These are phyloP conservation scores for Chrysoporthe cubensis DNA, from an alignment of 2,329 filamentous ascomycete species.

Conservation along the genomic window DNA sequence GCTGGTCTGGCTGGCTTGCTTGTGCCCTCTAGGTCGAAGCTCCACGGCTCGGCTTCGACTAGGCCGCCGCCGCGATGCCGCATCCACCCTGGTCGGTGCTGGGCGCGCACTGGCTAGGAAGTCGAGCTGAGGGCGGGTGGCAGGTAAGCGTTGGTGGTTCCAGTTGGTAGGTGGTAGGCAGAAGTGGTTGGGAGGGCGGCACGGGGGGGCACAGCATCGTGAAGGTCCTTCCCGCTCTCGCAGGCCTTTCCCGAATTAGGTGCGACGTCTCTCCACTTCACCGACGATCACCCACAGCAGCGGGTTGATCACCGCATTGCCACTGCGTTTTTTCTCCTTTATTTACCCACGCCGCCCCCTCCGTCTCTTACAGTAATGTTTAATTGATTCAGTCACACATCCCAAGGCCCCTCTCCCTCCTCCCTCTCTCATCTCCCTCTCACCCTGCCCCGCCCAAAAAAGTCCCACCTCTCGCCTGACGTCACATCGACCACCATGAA, in stretches of 20 bases:
- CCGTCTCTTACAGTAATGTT: neutral
- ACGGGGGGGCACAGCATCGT: neutral
- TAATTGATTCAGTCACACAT: neutral
- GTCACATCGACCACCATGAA: constrained; percentile 32
- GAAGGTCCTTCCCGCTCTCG: neutral
- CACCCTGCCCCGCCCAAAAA: neutral
- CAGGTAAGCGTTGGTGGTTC: no score
- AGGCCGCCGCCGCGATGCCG: constrained; percentile 1
- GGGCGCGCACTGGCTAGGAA: neutral
- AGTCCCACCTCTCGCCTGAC: neutral
- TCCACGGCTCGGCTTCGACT: neutral
- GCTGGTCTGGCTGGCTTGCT: neutral
- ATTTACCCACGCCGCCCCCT: neutral
- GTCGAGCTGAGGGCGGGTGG: neutral
- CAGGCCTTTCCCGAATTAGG: neutral
- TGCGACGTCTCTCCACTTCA: neutral
- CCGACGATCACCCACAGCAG: constrained; percentile 3
- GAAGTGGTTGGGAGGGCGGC: no score
- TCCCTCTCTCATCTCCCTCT: neutral
- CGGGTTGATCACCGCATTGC: neutral
- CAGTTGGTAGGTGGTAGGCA: no score
- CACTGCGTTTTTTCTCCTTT: neutral
- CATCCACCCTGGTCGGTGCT: neutral
- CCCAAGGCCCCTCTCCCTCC: neutral
- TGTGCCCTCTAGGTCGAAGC: neutral